phyloP scores from a whole-genome alignment of 352 stramenopile genomes.

The Aphanomyces invadans region DNA sequence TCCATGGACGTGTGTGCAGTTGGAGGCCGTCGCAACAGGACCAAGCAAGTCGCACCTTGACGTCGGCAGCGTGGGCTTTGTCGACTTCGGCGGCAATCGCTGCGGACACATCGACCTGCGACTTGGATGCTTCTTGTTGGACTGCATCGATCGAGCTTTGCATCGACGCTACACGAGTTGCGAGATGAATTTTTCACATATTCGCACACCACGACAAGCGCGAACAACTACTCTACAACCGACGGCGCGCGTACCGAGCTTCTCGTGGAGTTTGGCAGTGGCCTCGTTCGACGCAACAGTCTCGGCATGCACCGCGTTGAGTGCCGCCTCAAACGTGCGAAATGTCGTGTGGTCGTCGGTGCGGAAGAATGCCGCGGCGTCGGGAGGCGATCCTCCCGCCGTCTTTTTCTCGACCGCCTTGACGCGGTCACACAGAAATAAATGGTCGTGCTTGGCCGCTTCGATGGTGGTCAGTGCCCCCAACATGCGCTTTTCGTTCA shows the following conservation, averaged over 20 bases:
- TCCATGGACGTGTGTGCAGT: too few species aligned
- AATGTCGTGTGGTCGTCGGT: slow-evolving; percentile 6
- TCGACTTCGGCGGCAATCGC: background rate
- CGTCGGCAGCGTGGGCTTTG: background rate
- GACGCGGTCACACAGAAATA: background rate
- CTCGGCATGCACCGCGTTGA: slow-evolving; percentile 57
- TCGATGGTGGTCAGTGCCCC: background rate
- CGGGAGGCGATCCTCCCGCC: too few species aligned
- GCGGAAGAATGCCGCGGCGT: background rate
- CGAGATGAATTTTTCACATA: too few species aligned
- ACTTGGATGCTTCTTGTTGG: background rate
- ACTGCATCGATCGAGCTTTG: background rate
- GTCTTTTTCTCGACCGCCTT: background rate
- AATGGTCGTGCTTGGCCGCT: background rate
- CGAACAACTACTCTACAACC: too few species aligned
- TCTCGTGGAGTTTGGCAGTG: background rate
- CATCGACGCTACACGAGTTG: background rate
- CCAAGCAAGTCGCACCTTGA: background rate
- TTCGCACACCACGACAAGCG: too few species aligned
- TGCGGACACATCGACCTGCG: background rate
- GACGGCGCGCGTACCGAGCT: background rate
- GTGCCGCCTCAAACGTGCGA: slow-evolving; percentile 25
- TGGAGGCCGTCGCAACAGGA: too few species aligned
- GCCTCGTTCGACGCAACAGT: slow-evolving; percentile 31
- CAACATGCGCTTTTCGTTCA: slow-evolving; percentile 4